These are phyloP conservation scores for Aspergillus hiratsukae DNA, from an alignment of 2,329 filamentous ascomycete species.

Conservation along the genomic window DNA sequence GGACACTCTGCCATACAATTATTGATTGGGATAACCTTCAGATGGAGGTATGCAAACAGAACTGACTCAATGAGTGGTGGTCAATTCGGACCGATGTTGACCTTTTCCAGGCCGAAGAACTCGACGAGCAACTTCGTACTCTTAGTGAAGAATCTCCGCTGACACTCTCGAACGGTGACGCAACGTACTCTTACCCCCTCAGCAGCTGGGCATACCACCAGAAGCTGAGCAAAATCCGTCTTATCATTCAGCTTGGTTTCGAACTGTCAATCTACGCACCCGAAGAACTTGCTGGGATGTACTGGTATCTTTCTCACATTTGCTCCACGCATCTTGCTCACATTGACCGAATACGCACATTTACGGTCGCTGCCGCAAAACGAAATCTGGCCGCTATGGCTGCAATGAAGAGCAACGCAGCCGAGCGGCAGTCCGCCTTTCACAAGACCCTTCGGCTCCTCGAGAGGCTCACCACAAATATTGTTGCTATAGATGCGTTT, in stretches of 20 bases:
- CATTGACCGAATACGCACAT: conserved; percentile 67
- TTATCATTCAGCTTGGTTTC: conserved; percentile 86
- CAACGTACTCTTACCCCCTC: conserved; percentile 65
- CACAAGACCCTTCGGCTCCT: conserved; percentile 47
- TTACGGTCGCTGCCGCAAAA: conserved; percentile 44
- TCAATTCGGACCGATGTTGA: conserved; percentile 5
- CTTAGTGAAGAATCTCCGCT: conserved; percentile 59
- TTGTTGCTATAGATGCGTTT: conserved; percentile 56
- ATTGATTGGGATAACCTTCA: conserved; percentile 81
- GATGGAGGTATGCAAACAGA: conserved; percentile 54
- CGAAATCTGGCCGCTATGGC: conserved; percentile 16
- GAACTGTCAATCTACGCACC: conserved; percentile 85
- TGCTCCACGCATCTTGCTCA: conserved; percentile 65
- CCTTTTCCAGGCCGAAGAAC: conserved; percentile 54
- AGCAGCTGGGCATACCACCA: conserved; percentile 87
- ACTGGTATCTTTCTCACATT: conserved; percentile 79
- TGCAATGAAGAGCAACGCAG: conserved; percentile 12
- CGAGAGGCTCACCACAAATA: conserved; percentile 59
- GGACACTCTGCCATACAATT: conserved; percentile 80
- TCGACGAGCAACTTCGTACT: conserved; percentile 64
- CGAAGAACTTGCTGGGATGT: conserved; percentile 83
- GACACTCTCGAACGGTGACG: conserved; percentile 49
- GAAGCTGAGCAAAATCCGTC: conserved; percentile 83
- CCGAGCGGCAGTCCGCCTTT: conserved; percentile 31
- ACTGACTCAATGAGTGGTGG: not conserved